Base-by-base conservation (phyloP, 2,329 filamentous ascomycete species). In the Rhinocladiella similis region DNA sequence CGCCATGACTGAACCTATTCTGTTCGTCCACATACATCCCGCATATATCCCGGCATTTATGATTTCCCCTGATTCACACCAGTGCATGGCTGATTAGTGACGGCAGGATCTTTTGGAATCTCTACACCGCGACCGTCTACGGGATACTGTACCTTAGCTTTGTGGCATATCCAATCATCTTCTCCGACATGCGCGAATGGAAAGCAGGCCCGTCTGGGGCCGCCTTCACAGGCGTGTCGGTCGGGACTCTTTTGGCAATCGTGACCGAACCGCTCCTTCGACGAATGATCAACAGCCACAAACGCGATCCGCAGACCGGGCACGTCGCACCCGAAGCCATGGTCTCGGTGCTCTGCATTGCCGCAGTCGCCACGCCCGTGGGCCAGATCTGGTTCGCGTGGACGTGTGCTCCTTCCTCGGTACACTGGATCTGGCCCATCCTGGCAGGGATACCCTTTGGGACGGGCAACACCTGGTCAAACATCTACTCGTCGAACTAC, bases 111-210 rank as follows among this genome's bases (percentile, higher is more conserved):
- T 38, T 38, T 38, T 38, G 35, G 35, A 38, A 38, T 69, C 67
- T 83, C 67, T 92, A 90, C 70, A 76, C 91, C 6, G 84, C 88
- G 27, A 77, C 91, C 18, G 79, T 84, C 36, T 92, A 91, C 67
- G 80, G 77, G 3, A 79, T 86, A 55, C 82, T 86, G 59, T 86
- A 84, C 76, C 89, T 92, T 73, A 90, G 84, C 67, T 90, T 92
- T 64, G 84, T 90, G 68, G 86, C 87, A 2, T 92, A 86, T 68
- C 85, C 85, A 1, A 77, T 86, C 57, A 87, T 91, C 61, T 92
- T 89, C 70, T 74, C 80, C 56, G 63, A 66, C 10, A 35, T 48
- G 12, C 29, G 46, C 36, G 70, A 70, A 35, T 73, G 70, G 70
- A 69, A 67, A 47, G 5, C 35, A 14, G 35, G 35, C 35, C 13